Base-by-base conservation (phyloP, 2,329 filamentous ascomycete species). In the Fusarium hostae region DNA sequence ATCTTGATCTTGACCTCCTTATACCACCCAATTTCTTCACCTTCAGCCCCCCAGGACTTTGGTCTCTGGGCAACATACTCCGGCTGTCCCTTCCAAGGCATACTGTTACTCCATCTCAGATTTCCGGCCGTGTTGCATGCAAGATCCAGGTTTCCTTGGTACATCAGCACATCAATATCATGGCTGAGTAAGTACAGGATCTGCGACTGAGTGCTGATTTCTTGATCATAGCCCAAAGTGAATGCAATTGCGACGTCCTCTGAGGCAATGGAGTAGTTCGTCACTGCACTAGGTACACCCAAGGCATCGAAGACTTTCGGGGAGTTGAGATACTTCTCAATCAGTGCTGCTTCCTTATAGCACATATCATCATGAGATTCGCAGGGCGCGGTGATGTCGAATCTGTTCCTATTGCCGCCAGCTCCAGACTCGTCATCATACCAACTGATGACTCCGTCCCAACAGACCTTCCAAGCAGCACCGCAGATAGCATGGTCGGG, bases 81-180 rank as follows among this genome's bases (percentile, higher is more conserved):
- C 1, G 72, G 60, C 6, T 75, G 72, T 9, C 72, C 72, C 5
- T 58, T 63, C 72, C 72, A 75, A 1, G 58, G 35, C 44, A 73
- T 45, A 1, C 54, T 47, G 34, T 73, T 54, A 1, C 58, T 73
- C 72, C 72, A 75, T 47, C 51, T 54, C 9, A 75, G 3, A 28
- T 75, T 75, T 7, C 72, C 72, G 4, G 72, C 66, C 0, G 70
- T 75, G 15, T 75, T 75, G 28, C 72, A 75, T 1, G 72, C 72
- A 0, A 75, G 61, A 12, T 75, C 72, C 2, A 75, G 13, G 4
- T 75, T 75, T 9, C 72, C 72, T 28, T 75, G 71, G 20, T 75
- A 75, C 20, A 75, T 35, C 0, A 75, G 28, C 2, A 75, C 70
- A 20, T 75, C 70, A 1, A 75, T n/a, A 0, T 54, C 40, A 3